phyloP scores from a whole-genome alignment of 768 basidiomycete genomes.

The Termitomyces bulborhizus region DNA sequence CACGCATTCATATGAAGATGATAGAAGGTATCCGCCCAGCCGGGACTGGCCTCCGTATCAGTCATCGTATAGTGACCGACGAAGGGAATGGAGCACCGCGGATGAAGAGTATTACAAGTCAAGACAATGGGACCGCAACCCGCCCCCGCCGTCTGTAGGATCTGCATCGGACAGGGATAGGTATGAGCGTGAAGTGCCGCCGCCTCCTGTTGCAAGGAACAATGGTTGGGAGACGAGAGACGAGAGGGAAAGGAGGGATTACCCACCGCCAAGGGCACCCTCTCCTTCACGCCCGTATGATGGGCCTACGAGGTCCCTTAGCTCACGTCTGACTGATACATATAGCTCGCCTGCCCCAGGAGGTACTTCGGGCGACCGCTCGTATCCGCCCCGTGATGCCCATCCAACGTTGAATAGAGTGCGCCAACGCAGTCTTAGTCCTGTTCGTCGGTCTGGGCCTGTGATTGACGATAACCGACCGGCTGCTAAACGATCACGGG shows the following conservation, averaged over 20 bases:
- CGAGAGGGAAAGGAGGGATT: slow-evolving; percentile 30
- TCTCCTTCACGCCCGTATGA: slow-evolving; percentile 15
- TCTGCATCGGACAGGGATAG: slow-evolving; percentile 26
- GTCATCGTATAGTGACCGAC: slow-evolving; percentile 16
- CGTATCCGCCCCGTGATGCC: slow-evolving; percentile 10
- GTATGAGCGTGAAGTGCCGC: slow-evolving; percentile 28
- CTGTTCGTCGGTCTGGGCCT: slow-evolving; percentile 22
- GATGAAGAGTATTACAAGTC: slow-evolving; percentile 36
- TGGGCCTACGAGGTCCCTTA: slow-evolving; percentile 7
- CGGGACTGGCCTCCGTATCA: slow-evolving; percentile 24
- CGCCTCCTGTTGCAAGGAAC: slow-evolving; percentile 9
- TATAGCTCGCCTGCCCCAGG: slow-evolving; percentile 5
- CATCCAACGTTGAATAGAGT: slow-evolving; percentile 29
- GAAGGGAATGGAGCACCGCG: slow-evolving; percentile 21
- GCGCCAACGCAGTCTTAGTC: slow-evolving; percentile 41
- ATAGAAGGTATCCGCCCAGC: slow-evolving; percentile 23
- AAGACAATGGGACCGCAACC: slow-evolving; percentile 28
- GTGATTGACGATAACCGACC: slow-evolving; percentile 35
- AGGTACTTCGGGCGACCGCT: slow-evolving; percentile 8
- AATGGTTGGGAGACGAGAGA: slow-evolving; percentile 36
- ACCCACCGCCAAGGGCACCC: slow-evolving; percentile 12
- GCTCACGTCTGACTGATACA: slow-evolving; percentile 16
- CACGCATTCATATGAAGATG: slow-evolving; percentile 25
- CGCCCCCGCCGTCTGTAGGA: slow-evolving; percentile 14
- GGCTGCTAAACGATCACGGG: slow-evolving; percentile 38